These are phyloP conservation scores for Candida maesae DNA, from an alignment of 805 yeast genomes.

Conservation along the genomic window DNA sequence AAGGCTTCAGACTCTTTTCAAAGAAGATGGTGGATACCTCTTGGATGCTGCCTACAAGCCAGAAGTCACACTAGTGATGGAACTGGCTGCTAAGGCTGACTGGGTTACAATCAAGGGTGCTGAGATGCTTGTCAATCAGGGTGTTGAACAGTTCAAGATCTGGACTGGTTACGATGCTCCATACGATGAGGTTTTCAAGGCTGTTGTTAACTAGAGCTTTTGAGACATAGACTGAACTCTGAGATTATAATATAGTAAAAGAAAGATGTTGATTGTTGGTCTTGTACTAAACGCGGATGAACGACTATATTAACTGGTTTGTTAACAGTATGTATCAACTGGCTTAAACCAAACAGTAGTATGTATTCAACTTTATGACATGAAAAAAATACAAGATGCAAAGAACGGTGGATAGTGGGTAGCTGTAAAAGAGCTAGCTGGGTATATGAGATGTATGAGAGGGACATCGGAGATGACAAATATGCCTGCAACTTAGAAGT, in stretches of 20 bases:
- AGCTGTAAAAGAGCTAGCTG: background rate
- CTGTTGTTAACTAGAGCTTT: slow-evolving; percentile 43
- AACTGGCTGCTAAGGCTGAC: slow-evolving; percentile 55
- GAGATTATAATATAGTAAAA: too few relatives aligned
- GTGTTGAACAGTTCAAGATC: slow-evolving; percentile 75
- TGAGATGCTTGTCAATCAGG: slow-evolving; percentile 91
- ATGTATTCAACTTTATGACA: too few relatives aligned
- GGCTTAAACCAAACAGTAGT: too few relatives aligned
- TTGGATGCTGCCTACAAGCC: slow-evolving; percentile 97
- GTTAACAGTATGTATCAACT: too few relatives aligned
- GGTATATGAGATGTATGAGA: too few relatives aligned
- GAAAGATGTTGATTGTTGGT: too few relatives aligned
- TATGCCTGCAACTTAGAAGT: too few relatives aligned
- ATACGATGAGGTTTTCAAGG: slow-evolving; percentile 54
- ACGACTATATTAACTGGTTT: too few relatives aligned
- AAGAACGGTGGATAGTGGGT: too few relatives aligned
- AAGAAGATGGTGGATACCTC: slow-evolving; percentile 39
- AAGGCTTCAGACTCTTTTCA: slow-evolving; percentile 46
- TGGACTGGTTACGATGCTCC: slow-evolving; percentile 74
- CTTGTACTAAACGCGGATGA: too few relatives aligned
- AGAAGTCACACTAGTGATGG: slow-evolving; percentile 79
- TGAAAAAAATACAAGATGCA: too few relatives aligned
- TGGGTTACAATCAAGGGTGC: slow-evolving; percentile 91
- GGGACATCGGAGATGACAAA: background rate
- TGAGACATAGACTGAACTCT: too few relatives aligned